Evolutionary conservation across 179 eudicot genomes (phyloP).

Genomic region (Carnegiea gigantea): DNA sequence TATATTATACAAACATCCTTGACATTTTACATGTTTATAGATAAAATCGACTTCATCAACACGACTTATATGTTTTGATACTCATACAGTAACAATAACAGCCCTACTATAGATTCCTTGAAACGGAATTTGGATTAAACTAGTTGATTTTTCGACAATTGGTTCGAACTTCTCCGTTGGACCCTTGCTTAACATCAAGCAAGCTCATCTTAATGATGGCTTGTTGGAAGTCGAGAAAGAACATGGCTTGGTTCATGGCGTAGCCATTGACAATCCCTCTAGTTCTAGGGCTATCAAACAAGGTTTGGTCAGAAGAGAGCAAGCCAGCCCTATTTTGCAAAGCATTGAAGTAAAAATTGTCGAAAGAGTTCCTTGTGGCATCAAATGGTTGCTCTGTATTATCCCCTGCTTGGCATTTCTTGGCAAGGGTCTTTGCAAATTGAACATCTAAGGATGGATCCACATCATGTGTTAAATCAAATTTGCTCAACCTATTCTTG

Average conservation of each 20-base stretch:
- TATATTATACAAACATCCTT: background rate
- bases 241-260: slow-evolving; percentile 73
- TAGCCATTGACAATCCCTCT: slow-evolving; percentile 54
- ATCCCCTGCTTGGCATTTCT: slow-evolving; percentile 65
- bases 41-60: background rate
- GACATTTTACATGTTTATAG: background rate
- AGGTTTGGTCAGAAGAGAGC: slow-evolving; percentile 73
- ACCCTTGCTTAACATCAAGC: slow-evolving; percentile 63
- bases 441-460: slow-evolving; percentile 59
- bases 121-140: background rate
- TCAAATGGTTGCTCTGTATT: slow-evolving; percentile 74
- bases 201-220: slow-evolving; percentile 78
- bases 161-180: slow-evolving; percentile 59
- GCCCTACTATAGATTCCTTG: background rate
- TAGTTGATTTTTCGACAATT: slow-evolving; percentile 63
- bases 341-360: slow-evolving; percentile 56
- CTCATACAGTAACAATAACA: background rate
- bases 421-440: slow-evolving; percentile 49
- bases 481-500: slow-evolving; percentile 54
- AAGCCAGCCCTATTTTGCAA: slow-evolving; percentile 56
- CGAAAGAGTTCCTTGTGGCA: slow-evolving; percentile 50
- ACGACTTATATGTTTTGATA: background rate
- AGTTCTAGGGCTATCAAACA: slow-evolving; percentile 45
- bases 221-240: slow-evolving; percentile 69
- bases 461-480: slow-evolving; percentile 26